These are phyloP conservation scores for Oropetium thomaeum DNA, from an alignment of 176 grass and related monocot species.

Conservation along the genomic window DNA sequence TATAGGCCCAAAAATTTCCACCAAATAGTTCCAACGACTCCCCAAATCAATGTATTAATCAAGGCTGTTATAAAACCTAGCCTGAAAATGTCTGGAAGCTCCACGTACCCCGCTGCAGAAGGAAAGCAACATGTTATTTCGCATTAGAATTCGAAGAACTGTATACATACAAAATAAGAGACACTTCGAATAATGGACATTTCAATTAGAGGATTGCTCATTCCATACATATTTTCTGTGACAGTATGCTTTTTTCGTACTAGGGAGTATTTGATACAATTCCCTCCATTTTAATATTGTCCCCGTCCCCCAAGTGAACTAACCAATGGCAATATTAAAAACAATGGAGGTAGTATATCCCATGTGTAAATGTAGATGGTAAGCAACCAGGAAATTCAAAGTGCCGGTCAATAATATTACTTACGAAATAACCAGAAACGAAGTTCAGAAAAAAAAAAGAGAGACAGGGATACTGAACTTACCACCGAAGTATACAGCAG, in stretches of 20 bases:
- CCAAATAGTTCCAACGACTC: slow-evolving; percentile 75
- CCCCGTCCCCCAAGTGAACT: too few relatives aligned
- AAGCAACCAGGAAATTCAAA: neutral
- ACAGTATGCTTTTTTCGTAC: neutral
- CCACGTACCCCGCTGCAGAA: slow-evolving; percentile 67
- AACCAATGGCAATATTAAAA: too few relatives aligned
- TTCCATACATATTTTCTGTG: neutral
- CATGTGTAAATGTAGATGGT: neutral
- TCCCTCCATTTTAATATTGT: too few relatives aligned
- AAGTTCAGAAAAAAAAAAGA: neutral
- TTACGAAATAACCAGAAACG: neutral
- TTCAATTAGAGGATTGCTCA: neutral
- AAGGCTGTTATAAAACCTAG: slow-evolving; percentile 65
- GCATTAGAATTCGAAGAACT: neutral
- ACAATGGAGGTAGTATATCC: too few relatives aligned
- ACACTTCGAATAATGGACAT: too few relatives aligned
- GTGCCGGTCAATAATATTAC: neutral
- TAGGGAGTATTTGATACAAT: neutral
- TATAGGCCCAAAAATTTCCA: slow-evolving; percentile 92
- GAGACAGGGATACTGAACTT: slow-evolving; percentile 17
- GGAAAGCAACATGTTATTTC: slow-evolving; percentile 31
- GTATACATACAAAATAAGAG: neutral
- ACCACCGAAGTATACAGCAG: slow-evolving; percentile 95
- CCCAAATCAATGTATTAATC: slow-evolving; percentile 65
- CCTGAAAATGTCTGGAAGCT: slow-evolving; percentile 82